Base-by-base conservation (phyloP, 2,329 filamentous ascomycete species). In the Diaporthe citriasiana region DNA sequence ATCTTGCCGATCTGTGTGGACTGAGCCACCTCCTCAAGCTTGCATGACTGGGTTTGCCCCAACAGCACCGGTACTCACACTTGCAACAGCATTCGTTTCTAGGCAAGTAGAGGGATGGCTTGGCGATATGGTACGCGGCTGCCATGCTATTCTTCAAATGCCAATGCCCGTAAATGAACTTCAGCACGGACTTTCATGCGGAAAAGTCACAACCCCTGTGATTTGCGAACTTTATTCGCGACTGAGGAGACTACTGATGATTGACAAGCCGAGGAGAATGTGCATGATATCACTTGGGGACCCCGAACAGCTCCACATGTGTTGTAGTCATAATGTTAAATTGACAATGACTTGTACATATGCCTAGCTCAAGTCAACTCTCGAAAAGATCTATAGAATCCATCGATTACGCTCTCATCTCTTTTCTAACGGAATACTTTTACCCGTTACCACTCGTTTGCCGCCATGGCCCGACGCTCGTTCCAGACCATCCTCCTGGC, bases 331-430 rank as follows among this genome's bases (percentile, higher is more conserved):
- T 33, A 38, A n/a, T 35, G 4, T 0, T 27, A 13, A n/a, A 17
- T 3, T 9, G 22, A 25, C 6, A 10, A 13, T 15, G 25, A 15
- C 2, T 8, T 42, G 17, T 33, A 47, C 35, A 65, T 65, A 33
- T 33, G 7, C 5, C 17, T 2, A 25, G 2, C 19, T 8, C 4
- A 0, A 15, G 5, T 17, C 17, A 19, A 12, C 40, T 33, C 17
- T n/a, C 4, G 10, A 35, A 15, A 10, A 0, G 12, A 12, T 4
- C 3, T 0, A 40, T 9, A 35, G 19, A 10, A n/a, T 22, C 19
- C 45, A 47, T 47, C 19, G 45, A 9, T 22, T 8, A 7, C 7
- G 1, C 7, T 22, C 22, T 8, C 19, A 22, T 47, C 7, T 9
- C 7, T 47, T 9, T 40, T 27, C 10, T 30, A n/a, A 15, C 22